Percentiles rank a stretch among this genome's conserved stretches.
Evolutionary conservation across 306 rosid species (phyloP).

Genomic region (Cucurbita pepo): DNA sequence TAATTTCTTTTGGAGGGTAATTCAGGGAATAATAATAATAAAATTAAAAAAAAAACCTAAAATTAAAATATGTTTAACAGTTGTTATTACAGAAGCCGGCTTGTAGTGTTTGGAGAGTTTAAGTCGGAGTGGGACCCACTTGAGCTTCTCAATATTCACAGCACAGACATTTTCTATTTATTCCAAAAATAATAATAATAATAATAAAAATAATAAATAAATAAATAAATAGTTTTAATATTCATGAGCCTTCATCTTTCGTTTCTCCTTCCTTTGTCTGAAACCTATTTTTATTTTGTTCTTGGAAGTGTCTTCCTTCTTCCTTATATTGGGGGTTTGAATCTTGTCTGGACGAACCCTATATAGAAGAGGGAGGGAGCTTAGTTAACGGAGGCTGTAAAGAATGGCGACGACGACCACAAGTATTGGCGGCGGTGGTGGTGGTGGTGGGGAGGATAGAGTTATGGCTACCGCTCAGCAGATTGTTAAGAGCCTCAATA

Average conservation of each 20-base stretch:
- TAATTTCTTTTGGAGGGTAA: not conserved
- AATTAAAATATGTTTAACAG: not conserved
- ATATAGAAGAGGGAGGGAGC: not conserved
- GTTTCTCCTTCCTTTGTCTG: not conserved
- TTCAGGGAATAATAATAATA: not conserved
- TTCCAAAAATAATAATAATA: not conserved
- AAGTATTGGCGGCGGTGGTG: slow-evolving; percentile 25
- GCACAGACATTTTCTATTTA: slow-evolving; percentile 1
- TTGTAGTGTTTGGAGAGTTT: not conserved
- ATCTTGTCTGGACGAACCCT: not conserved
- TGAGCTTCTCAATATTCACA: not conserved
- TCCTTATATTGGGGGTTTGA: not conserved
- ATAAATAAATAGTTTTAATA: not conserved
- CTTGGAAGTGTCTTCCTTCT: not conserved
- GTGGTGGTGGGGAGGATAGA: slow-evolving; percentile 43
- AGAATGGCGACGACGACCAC: slow-evolving; percentile 54
- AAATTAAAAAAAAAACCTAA: not conserved
- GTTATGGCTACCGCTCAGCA: slow-evolving; percentile 93
- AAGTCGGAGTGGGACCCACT: slow-evolving; percentile 1
- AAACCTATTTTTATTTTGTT: not conserved
- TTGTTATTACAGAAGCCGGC: slow-evolving; percentile 4
- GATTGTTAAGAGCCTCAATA: slow-evolving; percentile 62
- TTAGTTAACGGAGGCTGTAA: not conserved
- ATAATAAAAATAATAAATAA: not conserved
- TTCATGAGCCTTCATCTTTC: not conserved